Evolutionary conservation across 2,329 filamentous ascomycete genomes (phyloP).

Genomic region (Pseudocercospora macadamiae): DNA sequence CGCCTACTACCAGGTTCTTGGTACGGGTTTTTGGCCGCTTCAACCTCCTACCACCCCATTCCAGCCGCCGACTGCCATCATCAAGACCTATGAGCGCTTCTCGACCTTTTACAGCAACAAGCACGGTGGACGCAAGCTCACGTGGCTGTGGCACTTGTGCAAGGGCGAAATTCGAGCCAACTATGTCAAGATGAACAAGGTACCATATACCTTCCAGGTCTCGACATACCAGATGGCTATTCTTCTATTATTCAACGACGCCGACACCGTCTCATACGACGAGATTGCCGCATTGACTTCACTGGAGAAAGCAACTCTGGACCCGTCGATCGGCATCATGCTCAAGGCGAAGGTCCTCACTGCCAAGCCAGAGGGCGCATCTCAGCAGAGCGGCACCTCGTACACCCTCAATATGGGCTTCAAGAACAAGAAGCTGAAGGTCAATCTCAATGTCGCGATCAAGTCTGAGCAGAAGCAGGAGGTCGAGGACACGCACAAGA

Average conservation of each 20-base stretch:
- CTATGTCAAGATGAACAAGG: conserved; percentile 84
- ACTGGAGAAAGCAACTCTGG: conserved; percentile 78
- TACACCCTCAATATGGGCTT: conserved; percentile 92
- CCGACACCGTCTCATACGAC: conserved; percentile 80
- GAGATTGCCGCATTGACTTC: conserved; percentile 83
- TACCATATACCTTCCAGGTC: conserved; percentile 94
- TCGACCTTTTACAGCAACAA: conserved; percentile 91
- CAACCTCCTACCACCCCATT: conserved; percentile 86
- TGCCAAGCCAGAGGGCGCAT: conserved; percentile 70
- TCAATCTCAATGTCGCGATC: conserved; percentile 93
- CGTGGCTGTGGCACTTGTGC: conserved; percentile 97
- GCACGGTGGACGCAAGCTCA: conserved; percentile 93
- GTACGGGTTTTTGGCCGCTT: conserved; percentile 96
- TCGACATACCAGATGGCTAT: conserved; percentile 99
- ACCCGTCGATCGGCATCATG: conserved; percentile 82
- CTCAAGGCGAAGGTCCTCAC: conserved; percentile 90
- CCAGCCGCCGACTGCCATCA: conserved; percentile 80
- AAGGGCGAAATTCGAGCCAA: conserved; percentile 96
- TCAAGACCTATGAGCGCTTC: conserved; percentile 87
- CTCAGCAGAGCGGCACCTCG: conserved; percentile 74
- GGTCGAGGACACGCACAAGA: conserved; percentile 97
- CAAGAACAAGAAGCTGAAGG: conserved; percentile 97
- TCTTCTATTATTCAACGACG: conserved; percentile 90
- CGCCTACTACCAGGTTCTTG: conserved; percentile 87
- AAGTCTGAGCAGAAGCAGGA: conserved; percentile 97